Evolutionary conservation across 208 protist species (phyloP).

Genomic region (Naegleria lovaniensis): DNA sequence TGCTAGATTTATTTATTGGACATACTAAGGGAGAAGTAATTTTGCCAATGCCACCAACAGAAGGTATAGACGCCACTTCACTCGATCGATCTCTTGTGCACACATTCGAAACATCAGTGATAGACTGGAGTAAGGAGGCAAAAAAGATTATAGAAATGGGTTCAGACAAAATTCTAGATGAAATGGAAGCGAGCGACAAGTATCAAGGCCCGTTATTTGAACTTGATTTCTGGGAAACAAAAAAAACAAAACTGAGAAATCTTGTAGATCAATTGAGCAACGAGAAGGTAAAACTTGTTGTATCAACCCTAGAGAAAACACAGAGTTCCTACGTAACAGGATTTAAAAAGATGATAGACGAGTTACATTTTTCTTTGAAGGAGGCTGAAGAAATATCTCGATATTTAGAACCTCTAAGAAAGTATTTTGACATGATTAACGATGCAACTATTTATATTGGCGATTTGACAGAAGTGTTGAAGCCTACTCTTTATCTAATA

Average conservation of each 20-base stretch:
- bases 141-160: constrained; percentile 15
- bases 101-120: constrained; percentile 34
- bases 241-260: constrained; percentile 46
- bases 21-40: constrained; percentile 22
- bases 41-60: constrained; percentile 28
- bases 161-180: constrained; percentile 12
- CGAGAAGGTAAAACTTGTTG: constrained; percentile 37
- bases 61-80: background rate
- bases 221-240: constrained; percentile 53
- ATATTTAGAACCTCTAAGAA: constrained; percentile 46
- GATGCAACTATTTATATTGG: background rate
- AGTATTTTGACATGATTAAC: constrained; percentile 34
- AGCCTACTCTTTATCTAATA: constrained; percentile 41
- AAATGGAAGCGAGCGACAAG: background rate
- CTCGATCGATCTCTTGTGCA: constrained; percentile 37
- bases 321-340: constrained; percentile 43
- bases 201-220: constrained; percentile 49
- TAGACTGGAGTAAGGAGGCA: constrained; percentile 36
- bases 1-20: constrained; percentile 33
- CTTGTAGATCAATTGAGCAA: constrained; percentile 44
- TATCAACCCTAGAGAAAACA: constrained; percentile 46
- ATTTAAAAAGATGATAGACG: constrained; percentile 34
- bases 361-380: constrained; percentile 37
- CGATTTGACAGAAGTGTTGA: background rate
- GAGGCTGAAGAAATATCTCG: constrained; percentile 50